Evolutionary conservation across 352 stramenopile species (phyloP), one percentile per base, ranked within the genome.

Genomic region (Globisporangium spinosum): DNA sequence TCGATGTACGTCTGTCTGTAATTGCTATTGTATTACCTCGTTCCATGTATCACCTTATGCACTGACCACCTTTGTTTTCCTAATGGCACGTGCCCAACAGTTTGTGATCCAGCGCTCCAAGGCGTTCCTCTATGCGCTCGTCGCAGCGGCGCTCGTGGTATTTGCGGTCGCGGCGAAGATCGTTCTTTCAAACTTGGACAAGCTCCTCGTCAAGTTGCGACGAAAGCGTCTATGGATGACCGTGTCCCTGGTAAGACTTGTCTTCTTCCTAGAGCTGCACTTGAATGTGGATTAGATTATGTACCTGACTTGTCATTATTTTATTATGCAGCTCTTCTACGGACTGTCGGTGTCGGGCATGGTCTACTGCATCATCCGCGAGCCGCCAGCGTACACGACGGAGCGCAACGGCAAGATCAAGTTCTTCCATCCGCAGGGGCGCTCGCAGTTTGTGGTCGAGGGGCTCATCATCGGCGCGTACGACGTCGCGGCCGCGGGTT

Each of bases 351-450:
- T 95, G 17, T 95, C 88, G 5, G 88, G 88, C 20, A 95, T 95
- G 88, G 88, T 95, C 6, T 95, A 91, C 77, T 95, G 88, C 70
- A 95, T 95, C 79, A 94, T 95, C 67, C 88, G 88, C 67, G 87
- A 95, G 72, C 88, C 88, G 35, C 81, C 86, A 51, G 71, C 83
- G 34, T 95, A 90, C 74, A 61, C 74, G 27, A 77, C 78, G 38
- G 82, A 93, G 67, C 84, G 85, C 65, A 89, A 86, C 57, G 88
- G 87, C 70, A 90, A 91, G 68, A 88, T 93, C 75, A 90, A 90
- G 74, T 92, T 88, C 71, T 94, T 95, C 78, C 85, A 94, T 72
- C 85, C 85, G n/a, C 79, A 86, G 35, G 87, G 88, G 5, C 82
- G 88, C 29, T 82, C 88, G 73, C 88, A 95, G 71, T 95, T 88